Base-by-base conservation (phyloP, 257 asterid species). In the Datura wrightii region DNA sequence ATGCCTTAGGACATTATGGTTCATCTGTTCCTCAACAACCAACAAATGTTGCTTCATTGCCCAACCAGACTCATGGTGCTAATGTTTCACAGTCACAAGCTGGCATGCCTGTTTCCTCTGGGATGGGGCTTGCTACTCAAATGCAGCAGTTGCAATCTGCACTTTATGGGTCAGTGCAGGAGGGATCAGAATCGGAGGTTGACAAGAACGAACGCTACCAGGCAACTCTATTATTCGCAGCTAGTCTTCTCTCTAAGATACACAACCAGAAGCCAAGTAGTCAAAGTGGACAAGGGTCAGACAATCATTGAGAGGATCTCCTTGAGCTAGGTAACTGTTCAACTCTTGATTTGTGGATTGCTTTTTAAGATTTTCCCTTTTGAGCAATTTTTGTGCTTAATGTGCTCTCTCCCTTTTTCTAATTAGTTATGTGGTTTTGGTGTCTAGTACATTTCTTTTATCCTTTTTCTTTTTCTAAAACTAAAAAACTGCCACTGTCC, bases 161-260 rank as follows among this genome's bases (percentile, higher is more conserved):
- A 84, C 70, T 90, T 62, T 89, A 79, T 88, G 97, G 94, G 87
- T 88, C 48, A 42, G 89, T 60, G 67, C 95, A 89, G 91, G 97
- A 91, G 78, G 88, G 88, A 80, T 62, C 89, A 82, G 99, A 96
- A 87, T 87, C 94, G 0, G 99, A 96, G 90, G 95, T 88, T 24
- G 98, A 95, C 83, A 96, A 96, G 90, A 93, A 96, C 79, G 96
- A 91, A 87, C 94, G 99, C 80, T 96, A 96, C 85, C 92, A 91
- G 90, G 83, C 96, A 16, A 96, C 99, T n/a, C 87, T 96, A 84
- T 42, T 91, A 41, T 94, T 94, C 93, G 98, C 99, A 2, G 99
- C 98, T 50, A 92, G 93, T 87, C 98, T 96, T 79, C 97, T 96
- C 67, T 89, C 93, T 39, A 90, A 88, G 86, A 93, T 96, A 85